Base-by-base conservation (phyloP, 495 filamentous ascomycete species). In the Podospora anserina region DNA sequence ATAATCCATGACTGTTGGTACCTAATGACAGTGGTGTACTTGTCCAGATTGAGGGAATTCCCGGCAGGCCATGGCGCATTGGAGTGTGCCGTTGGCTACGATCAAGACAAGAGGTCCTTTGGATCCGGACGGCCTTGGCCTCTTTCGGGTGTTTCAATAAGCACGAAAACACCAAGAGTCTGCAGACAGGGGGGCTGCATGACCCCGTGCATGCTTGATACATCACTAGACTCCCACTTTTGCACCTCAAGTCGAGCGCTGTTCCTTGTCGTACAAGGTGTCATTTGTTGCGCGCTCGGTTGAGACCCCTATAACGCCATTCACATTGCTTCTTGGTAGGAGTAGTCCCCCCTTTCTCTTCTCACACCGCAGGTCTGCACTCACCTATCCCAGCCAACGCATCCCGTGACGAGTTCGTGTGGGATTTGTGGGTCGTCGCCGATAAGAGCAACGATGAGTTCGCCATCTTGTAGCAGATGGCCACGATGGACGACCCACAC, bases 211-310 rank as follows among this genome's bases (percentile, higher is more conserved):
- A 73, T 70, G 53, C 23, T 28, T 49, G 60, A 59, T 64, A 61
- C 69, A 71, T 73, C 71, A 73, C 65, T 68, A 64, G 71, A 73
- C 64, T 63, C 7, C 7, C 23, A 58, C 66, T 20, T 58, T 58
- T 58, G 55, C 7, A 19, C 23, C n/a, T 58, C n/a, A 19, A 58
- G 18, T 58, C n/a, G 6, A 58, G 55, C 55, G 23, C n/a, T 58
- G 4, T 19, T 58, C 55, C 55, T 19, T 58, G 55, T 58, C 19
- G 55, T 26, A 58, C 55, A 58, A 56, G n/a, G 55, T 26, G 18
- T 20, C 1, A 58, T 58, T 58, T 26, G 11, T 58, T 58, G 55
- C 55, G 55, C 55, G 11, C 55, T 58, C 55, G 55, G 23, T 7
- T 58, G 7, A 19, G 23, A 26, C 55, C 55, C 55, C 6, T 18